phyloP scores from a whole-genome alignment of 2,329 filamentous ascomycete species.

The Colletotrichum sp. region DNA sequence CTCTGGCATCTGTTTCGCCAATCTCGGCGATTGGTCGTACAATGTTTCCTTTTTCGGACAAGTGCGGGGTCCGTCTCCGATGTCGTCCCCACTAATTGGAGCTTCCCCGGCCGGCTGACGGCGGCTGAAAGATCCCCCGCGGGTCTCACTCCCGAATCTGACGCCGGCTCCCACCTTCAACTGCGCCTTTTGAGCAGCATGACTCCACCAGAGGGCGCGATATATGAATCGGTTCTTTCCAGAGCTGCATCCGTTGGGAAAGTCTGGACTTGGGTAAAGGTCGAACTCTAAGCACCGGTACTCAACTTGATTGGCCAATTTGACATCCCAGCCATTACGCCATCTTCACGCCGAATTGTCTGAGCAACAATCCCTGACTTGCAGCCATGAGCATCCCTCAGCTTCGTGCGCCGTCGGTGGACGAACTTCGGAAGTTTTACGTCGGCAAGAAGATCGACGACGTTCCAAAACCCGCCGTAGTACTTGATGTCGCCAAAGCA shows the following conservation, averaged over 20 bases:
- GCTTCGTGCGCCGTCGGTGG: background rate
- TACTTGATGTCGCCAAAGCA: constrained; percentile 61
- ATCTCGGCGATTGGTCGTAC: background rate
- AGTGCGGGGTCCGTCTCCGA: constrained; percentile 9
- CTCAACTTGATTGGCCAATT: background rate
- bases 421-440: constrained; percentile 28
- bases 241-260: background rate
- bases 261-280: background rate
- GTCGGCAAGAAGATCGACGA: constrained; percentile 28
- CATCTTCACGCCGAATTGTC: background rate
- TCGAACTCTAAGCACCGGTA: rapidly evolving
- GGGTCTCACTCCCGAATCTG: background rate
- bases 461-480: constrained; percentile 58
- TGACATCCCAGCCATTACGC: background rate
- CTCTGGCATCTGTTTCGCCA: background rate
- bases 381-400: constrained; percentile 24
- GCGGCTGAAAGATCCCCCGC: background rate
- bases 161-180: background rate
- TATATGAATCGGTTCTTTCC: background rate
- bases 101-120: background rate
- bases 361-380: background rate
- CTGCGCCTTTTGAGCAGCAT: background rate
- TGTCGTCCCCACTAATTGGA: background rate
- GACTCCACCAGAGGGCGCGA: background rate
- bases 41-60: background rate